phyloP scores from a whole-genome alignment of 2,329 filamentous ascomycete species.

The Periconia macrospinosa region DNA sequence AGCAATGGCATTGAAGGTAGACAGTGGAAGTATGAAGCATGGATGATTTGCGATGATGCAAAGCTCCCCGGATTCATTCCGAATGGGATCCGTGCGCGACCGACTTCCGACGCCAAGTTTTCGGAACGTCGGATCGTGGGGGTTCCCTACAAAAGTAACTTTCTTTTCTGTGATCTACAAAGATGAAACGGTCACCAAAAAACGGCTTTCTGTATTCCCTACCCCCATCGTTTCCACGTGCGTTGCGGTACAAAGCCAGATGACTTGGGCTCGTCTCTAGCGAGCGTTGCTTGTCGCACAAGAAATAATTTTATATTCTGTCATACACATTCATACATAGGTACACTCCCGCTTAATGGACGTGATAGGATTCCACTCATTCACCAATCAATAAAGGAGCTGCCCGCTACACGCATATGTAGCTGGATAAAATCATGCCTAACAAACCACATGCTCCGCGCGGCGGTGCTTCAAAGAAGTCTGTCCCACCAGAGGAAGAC shows the following conservation, averaged over 20 bases:
- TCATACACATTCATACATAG: not conserved
- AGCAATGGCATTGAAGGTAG: not conserved
- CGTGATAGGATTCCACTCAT: not conserved
- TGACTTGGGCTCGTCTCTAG: slow-evolving; percentile 19
- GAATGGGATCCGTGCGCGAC: slow-evolving; percentile 13
- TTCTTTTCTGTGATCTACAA: not conserved
- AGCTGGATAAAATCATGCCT: slow-evolving; percentile 40
- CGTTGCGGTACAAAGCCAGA: not conserved
- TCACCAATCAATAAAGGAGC: not conserved
- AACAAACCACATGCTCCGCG: slow-evolving; percentile 54
- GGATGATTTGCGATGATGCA: not conserved
- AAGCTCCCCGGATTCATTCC: slow-evolving; percentile 5
- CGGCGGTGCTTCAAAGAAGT: slow-evolving; percentile 44
- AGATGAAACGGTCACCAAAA: not conserved
- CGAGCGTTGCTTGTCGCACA: slow-evolving; percentile 16
- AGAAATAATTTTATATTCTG: slow-evolving; percentile 3
- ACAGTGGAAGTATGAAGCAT: not conserved
- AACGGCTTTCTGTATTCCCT: not conserved
- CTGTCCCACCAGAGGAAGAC: slow-evolving; percentile 48
- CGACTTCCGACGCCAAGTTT: slow-evolving; percentile 3
- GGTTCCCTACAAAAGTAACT: not conserved
- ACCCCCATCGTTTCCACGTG: not conserved
- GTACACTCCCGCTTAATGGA: slow-evolving; percentile 1
- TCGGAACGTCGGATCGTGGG: not conserved
- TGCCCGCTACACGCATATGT: not conserved